Conservation (phyloP, 2,329 filamentous ascomycete species). For the Xylaria multiplex region DNA sequence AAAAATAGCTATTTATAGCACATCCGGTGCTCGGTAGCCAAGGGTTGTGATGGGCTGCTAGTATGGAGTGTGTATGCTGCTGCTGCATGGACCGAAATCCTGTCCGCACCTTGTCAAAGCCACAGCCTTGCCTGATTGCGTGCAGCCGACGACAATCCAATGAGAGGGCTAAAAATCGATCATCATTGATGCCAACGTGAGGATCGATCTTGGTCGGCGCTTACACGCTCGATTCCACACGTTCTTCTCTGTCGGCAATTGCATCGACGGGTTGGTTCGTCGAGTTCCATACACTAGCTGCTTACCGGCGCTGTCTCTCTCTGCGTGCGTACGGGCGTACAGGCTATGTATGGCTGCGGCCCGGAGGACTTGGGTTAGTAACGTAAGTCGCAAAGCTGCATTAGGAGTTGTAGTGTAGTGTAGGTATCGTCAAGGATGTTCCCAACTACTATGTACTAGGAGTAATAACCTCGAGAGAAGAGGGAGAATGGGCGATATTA, state of each 20-base stretch:
- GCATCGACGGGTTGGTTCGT: not conserved
- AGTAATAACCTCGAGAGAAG: no score
- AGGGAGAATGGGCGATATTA: not conserved
- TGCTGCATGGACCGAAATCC: constrained; percentile 39
- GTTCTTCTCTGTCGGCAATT: constrained; percentile 17
- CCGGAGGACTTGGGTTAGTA: not conserved
- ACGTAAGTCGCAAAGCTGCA: not conserved
- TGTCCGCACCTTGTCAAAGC: constrained; percentile 34
- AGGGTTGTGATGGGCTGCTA: not conserved
- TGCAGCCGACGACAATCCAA: constrained; percentile 36
- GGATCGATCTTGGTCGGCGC: constrained; percentile 31
- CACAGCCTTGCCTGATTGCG: constrained; percentile 41
- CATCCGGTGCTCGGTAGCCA: constrained; percentile 41
- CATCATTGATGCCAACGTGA: constrained; percentile 21
- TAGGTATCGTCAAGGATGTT: no score
- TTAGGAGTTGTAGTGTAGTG: no score
- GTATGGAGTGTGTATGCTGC: no score
- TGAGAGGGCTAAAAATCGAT: constrained; percentile 17
- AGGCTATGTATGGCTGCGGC: not conserved
- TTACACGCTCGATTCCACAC: constrained; percentile 25
- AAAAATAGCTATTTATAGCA: constrained; percentile 51
- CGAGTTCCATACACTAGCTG: constrained; percentile 3
- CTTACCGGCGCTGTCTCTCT: not conserved
- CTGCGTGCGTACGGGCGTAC: not conserved
- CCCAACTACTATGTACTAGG: no score